Evolutionary conservation across 192 early-diverging fungal genomes (phyloP).

Genomic region (Coemansia sp.): DNA sequence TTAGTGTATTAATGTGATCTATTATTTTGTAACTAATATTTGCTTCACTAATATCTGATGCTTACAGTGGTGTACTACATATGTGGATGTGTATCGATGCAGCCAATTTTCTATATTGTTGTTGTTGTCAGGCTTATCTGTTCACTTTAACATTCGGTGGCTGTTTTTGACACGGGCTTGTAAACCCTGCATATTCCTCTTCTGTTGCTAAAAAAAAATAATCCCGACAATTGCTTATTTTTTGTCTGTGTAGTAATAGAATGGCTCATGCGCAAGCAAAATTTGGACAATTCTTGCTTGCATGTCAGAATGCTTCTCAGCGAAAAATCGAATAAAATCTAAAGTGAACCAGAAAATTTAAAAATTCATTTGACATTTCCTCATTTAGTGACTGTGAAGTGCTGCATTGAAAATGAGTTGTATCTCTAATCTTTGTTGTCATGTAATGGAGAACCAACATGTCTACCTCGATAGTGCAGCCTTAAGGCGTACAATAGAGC

Average conservation of each 20-base stretch:
- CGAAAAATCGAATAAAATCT: neutral
- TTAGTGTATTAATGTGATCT: no score
- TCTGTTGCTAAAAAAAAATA: neutral
- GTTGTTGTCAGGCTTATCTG: no score
- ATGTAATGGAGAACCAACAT: neutral
- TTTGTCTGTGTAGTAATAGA: neutral
- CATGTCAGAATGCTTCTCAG: neutral
- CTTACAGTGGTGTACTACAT: no score
- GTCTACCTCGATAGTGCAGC: neutral
- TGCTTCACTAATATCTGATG: no score
- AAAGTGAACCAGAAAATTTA: neutral
- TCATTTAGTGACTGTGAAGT: neutral
- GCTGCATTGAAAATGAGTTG: neutral
- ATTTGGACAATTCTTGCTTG: neutral
- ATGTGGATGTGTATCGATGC: no score
- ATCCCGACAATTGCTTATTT: neutral
- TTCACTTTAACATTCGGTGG: neutral
- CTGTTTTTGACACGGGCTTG: neutral
- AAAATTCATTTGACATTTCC: neutral
- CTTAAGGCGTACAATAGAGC: neutral
- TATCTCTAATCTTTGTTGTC: neutral
- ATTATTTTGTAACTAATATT: no score
- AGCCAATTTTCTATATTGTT: no score
- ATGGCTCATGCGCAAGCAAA: neutral
- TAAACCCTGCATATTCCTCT: neutral